A percentile compares a stretch with the other conserved stretches of the same genome.
Conservation (phyloP, 345 rosid species). For the Turnera subulata region DNA sequence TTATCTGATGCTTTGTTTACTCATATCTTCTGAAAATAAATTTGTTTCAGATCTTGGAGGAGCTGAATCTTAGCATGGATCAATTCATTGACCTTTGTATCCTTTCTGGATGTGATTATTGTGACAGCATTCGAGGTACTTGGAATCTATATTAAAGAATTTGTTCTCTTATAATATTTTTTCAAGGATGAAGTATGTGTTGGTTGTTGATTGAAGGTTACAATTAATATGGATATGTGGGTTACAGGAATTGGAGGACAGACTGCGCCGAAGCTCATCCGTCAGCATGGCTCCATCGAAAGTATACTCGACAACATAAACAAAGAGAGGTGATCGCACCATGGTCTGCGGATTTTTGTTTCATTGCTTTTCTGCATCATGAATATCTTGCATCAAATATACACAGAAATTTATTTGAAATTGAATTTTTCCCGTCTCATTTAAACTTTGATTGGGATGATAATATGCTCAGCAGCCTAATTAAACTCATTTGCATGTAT, state of each 20-base stretch:
- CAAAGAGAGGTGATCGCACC: constrained; percentile 60
- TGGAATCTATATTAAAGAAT: background rate
- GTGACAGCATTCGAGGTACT: constrained; percentile 88
- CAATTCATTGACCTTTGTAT: constrained; percentile 94
- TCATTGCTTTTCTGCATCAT: background rate
- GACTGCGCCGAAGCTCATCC: constrained; percentile 90
- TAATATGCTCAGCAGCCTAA: too few relatives aligned
- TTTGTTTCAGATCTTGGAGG: constrained; percentile 68
- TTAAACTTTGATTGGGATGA: too few relatives aligned
- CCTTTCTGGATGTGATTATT: constrained; percentile 96
- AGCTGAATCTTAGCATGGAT: constrained; percentile 82
- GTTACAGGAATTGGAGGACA: constrained; percentile 80
- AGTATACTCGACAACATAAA: constrained; percentile 72
- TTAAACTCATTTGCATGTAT: too few relatives aligned
- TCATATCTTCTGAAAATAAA: constrained; percentile 13
- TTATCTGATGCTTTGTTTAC: constrained; percentile 5
- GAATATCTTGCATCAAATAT: too few relatives aligned
- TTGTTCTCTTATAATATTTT: background rate
- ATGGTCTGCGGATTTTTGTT: background rate
- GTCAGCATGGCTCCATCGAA: constrained; percentile 90
- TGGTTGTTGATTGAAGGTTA: constrained; percentile 10
- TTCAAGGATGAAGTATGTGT: background rate
- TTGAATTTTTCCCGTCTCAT: too few relatives aligned
- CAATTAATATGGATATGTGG: constrained; percentile 7
- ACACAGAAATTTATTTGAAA: too few relatives aligned